phyloP scores from a whole-genome alignment of 192 early-diverging fungal genomes.

The Spizellomyces sp. region DNA sequence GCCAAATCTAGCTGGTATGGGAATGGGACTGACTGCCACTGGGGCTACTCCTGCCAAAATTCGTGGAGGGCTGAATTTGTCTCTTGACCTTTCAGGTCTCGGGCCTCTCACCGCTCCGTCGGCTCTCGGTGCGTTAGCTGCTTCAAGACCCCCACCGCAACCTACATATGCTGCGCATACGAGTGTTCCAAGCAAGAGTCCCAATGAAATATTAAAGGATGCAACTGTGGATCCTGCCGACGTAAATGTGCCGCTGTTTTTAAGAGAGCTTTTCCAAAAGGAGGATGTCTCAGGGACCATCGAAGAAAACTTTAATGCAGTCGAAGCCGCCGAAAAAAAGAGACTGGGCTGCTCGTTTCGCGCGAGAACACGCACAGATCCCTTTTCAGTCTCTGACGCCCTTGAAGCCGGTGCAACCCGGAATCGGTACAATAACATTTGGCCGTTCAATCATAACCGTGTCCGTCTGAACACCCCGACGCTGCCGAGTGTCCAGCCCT shows the following conservation, averaged over 20 bases:
- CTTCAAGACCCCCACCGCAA: conserved; percentile 11
- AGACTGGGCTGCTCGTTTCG: conserved; percentile 62
- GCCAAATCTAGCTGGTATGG: conserved; percentile 1
- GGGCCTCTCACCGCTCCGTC: conserved; percentile 31
- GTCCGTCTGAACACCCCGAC: conserved; percentile 10
- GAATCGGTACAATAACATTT: conserved; percentile 86
- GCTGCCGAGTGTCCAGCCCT: neutral
- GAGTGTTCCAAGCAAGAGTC: neutral
- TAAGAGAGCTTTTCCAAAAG: conserved; percentile 23
- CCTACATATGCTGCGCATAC: conserved; percentile 28
- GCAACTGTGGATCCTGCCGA: neutral
- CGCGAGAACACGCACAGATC: conserved; percentile 40
- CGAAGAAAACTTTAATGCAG: conserved; percentile 23
- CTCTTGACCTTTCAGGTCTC: neutral
- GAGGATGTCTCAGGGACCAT: conserved; percentile 24
- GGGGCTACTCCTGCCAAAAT: neutral
- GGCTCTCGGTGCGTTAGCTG: conserved; percentile 23
- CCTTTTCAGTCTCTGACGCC: conserved; percentile 77
- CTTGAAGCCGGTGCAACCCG: conserved; percentile 68
- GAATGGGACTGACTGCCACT: neutral
- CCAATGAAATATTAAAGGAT: neutral
- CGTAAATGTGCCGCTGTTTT: conserved; percentile 20
- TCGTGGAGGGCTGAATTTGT: neutral
- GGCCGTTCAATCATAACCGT: conserved; percentile 63
- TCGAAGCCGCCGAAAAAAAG: conserved; percentile 56